Percentiles rank a stretch among this genome's conserved stretches.
phyloP scores from a whole-genome alignment of 2,329 filamentous ascomycete genomes.

The Fusarium burgessii region DNA sequence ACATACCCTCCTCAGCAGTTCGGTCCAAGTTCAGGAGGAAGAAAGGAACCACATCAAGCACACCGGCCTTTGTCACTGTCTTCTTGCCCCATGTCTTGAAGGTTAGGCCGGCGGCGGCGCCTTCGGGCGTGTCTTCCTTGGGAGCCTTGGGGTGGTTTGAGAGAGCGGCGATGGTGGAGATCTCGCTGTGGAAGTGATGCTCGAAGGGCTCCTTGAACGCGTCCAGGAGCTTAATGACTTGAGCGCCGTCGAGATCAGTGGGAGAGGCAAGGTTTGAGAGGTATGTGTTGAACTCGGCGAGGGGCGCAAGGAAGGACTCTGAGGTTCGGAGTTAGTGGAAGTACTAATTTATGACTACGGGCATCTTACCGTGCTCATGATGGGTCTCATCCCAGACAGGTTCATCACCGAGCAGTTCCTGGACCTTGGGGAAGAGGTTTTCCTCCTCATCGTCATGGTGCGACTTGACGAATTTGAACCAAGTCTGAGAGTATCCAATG shows the following conservation, averaged over 20 bases:
- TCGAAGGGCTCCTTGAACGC: constrained; percentile 64
- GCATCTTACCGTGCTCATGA: constrained; percentile 63
- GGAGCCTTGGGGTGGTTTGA: constrained; percentile 65
- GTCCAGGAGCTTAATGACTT: constrained; percentile 63
- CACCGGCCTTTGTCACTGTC: constrained; percentile 71
- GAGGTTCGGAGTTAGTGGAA: background rate
- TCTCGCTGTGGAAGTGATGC: constrained; percentile 67
- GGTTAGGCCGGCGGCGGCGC: constrained; percentile 58
- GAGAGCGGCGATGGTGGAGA: constrained; percentile 63
- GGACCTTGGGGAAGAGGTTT: constrained; percentile 66
- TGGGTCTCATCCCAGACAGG: constrained; percentile 64
- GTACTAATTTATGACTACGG: background rate
- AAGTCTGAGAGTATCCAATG: constrained; percentile 67
- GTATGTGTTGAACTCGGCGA: constrained; percentile 65
- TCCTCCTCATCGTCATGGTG: constrained; percentile 72
- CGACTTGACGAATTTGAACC: constrained; percentile 69
- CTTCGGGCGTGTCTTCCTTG: constrained; percentile 57
- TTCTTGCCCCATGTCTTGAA: constrained; percentile 73
- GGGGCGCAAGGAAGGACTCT: constrained; percentile 64
- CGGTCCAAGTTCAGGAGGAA: constrained; percentile 73
- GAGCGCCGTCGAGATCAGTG: constrained; percentile 57
- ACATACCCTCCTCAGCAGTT: constrained; percentile 68
- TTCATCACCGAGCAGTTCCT: constrained; percentile 63
- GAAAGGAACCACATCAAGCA: constrained; percentile 71
- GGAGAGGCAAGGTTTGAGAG: constrained; percentile 58